Conservation (phyloP, 2,329 filamentous ascomycete species). For the Raffaelea deltoideospora region DNA sequence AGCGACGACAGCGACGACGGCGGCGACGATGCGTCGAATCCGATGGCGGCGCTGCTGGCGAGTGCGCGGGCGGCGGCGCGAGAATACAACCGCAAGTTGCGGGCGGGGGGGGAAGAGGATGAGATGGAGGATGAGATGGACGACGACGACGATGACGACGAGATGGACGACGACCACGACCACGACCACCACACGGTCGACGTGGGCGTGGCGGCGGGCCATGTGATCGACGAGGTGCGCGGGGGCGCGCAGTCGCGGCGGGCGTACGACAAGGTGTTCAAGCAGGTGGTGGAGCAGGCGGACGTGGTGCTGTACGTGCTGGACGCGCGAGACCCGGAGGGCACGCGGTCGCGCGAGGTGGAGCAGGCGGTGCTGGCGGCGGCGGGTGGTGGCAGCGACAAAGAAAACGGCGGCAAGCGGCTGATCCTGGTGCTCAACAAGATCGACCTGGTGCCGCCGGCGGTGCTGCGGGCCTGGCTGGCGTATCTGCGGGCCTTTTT, state of each 20-base stretch:
- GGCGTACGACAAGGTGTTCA: slow-evolving; percentile 92
- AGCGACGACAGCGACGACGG: slow-evolving; percentile 45
- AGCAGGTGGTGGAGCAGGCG: slow-evolving; percentile 74
- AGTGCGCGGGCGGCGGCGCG: slow-evolving; percentile 67
- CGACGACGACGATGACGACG: slow-evolving; percentile 21
- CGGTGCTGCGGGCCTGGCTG: slow-evolving; percentile 74
- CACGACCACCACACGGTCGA: slow-evolving; percentile 31
- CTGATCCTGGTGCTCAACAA: slow-evolving; percentile 91
- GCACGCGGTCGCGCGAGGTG: slow-evolving; percentile 78
- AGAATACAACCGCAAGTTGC: slow-evolving; percentile 53
- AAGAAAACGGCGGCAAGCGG: slow-evolving; percentile 65
- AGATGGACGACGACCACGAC: slow-evolving; percentile 40
- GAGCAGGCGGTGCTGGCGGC: slow-evolving; percentile 87
- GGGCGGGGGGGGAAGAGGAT: slow-evolving; percentile 44
- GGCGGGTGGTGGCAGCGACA: slow-evolving; percentile 32
- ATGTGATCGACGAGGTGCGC: slow-evolving; percentile 32
- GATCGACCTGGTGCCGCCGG: slow-evolving; percentile 76
- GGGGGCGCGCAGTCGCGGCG: slow-evolving; percentile 54
- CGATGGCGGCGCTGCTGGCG: slow-evolving; percentile 81
- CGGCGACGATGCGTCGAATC: slow-evolving; percentile 58
- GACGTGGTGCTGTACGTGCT: slow-evolving; percentile 89
- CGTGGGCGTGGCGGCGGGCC: slow-evolving; percentile 25
- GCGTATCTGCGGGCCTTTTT: slow-evolving; percentile 74
- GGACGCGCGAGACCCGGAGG: slow-evolving; percentile 81
- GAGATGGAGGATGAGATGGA: slow-evolving; percentile 21